Conservation (phyloP, 2,329 filamentous ascomycete species). For the Aspergillus felis region DNA sequence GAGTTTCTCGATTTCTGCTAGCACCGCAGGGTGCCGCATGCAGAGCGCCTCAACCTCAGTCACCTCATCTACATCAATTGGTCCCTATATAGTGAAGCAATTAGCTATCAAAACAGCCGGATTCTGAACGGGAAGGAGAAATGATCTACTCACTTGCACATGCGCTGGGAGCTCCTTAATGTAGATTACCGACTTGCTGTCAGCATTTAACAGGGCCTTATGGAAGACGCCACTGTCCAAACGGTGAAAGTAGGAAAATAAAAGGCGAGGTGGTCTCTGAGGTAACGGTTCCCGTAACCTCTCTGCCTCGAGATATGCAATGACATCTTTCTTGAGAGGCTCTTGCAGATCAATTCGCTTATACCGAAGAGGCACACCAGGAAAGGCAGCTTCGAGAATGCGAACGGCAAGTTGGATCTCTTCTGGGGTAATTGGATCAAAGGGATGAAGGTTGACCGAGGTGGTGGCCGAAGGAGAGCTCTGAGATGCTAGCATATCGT, state of each 20-base stretch:
- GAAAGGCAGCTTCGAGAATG: conserved; percentile 34
- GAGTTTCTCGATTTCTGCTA: conserved; percentile 57
- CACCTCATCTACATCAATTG: conserved; percentile 58
- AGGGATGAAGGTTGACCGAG: conserved; percentile 29
- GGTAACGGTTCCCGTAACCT: conserved; percentile 48
- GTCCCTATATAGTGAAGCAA: conserved; percentile 51
- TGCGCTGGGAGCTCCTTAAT: conserved; percentile 44
- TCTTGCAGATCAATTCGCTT: conserved; percentile 66
- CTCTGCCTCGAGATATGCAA: conserved; percentile 61
- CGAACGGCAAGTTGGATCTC: conserved; percentile 36
- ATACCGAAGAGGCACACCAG: conserved; percentile 45
- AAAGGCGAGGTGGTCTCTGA: conserved; percentile 48
- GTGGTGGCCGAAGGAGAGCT: conserved; percentile 11
- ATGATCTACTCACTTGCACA: conserved; percentile 36
- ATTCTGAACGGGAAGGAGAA: background rate
- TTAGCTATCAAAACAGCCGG: conserved; percentile 43
- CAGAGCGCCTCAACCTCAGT: conserved; percentile 54
- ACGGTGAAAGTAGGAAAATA: conserved; percentile 50
- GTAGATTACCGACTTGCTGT: conserved; percentile 30
- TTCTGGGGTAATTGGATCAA: conserved; percentile 35
- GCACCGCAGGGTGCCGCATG: conserved; percentile 52
- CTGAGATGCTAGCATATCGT: conserved; percentile 7
- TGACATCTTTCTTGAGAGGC: conserved; percentile 56
- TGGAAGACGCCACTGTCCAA: conserved; percentile 41
- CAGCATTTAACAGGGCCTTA: conserved; percentile 39